phyloP scores from a whole-genome alignment of 768 basidiomycete genomes.

The Suillus brevipes region DNA sequence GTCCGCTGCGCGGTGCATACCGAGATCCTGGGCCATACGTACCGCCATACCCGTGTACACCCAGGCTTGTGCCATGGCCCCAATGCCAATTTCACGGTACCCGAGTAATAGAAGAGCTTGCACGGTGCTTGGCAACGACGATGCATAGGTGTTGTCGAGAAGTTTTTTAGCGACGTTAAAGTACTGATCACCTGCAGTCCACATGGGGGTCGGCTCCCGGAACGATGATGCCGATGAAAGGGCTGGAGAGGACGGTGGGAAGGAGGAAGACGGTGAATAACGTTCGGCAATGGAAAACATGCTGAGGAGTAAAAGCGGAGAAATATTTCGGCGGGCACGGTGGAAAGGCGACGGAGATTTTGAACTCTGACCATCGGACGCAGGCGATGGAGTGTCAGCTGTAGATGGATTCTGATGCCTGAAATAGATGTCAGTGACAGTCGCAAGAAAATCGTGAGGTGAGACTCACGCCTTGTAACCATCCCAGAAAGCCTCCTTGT shows the following conservation, averaged over 20 bases:
- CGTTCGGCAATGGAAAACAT: slow-evolving; percentile 86
- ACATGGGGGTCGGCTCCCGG: slow-evolving; percentile 63
- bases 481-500: slow-evolving; percentile 69
- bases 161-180: slow-evolving; percentile 65
- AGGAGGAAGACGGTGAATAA: slow-evolving; percentile 43
- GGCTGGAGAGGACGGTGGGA: slow-evolving; percentile 30
- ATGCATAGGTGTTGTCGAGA: slow-evolving; percentile 66
- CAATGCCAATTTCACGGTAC: slow-evolving; percentile 85
- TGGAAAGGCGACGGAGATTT: slow-evolving; percentile 38
- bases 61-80: slow-evolving; percentile 89
- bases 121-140: slow-evolving; percentile 71
- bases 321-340: slow-evolving; percentile 47
- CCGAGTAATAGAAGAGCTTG: slow-evolving; percentile 81
- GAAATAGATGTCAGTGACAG: neutral
- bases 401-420: slow-evolving; percentile 28
- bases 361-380: slow-evolving; percentile 21
- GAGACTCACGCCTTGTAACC: slow-evolving; percentile 45
- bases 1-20: slow-evolving; percentile 80
- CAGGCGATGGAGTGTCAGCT: slow-evolving; percentile 34
- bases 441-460: neutral
- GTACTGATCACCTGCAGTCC: slow-evolving; percentile 77
- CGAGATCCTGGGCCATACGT: slow-evolving; percentile 89
- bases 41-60: slow-evolving; percentile 84
- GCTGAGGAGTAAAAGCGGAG: slow-evolving; percentile 71
- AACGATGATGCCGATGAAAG: slow-evolving; percentile 31